Evolutionary conservation across 495 filamentous ascomycete genomes (phyloP), one percentile per base, ranked within the genome.

Genomic region (Neurospora sp.): DNA sequence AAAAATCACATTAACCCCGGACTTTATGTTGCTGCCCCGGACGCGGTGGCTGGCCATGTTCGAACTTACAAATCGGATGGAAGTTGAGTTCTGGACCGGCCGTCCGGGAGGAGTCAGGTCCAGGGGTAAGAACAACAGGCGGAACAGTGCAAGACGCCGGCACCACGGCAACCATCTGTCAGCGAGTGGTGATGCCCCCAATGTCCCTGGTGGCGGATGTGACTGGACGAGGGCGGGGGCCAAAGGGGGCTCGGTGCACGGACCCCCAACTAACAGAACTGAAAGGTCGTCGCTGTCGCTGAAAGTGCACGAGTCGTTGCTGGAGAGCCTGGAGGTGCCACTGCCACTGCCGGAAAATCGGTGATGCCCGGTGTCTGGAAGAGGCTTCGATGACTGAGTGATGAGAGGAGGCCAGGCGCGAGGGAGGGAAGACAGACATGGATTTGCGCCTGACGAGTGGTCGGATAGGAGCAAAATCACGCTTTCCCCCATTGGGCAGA

Each of bases 401-500:
- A 45, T 21, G 34, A 38, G 21, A 71, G 62, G 69, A 62, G 71
- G 15, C 70, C 75, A 72, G 43, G 43, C 43, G 43, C 43, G 43
- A 48, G 43, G 43, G 43, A 48, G 43, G 24, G n/a, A 48, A 21
- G 10, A 24, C 40, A 42, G 40, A 42, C 40, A 40, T 15, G 8
- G 43, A 48, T 54, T 54, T 54, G 45, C 9, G 45, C 45, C 45
- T 54, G 45, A 54, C 45, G 21, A 54, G 45, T 59, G 48, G 77
- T 76, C 76, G 70, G 73, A 73, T 75, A 74, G 31, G 76, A 70
- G 70, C 54, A n/a, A n/a, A 73, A 39, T 19, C 74, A 73, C 79
- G 76, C 79, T 81, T 81, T 69, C 77, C 79, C 75, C 4, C 31
- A 74, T 76, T 66, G 76, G 79, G 76, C 71, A 76, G 77, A 71